phyloP scores from a whole-genome alignment of 805 yeast species.

The Candida rishiriensis region DNA sequence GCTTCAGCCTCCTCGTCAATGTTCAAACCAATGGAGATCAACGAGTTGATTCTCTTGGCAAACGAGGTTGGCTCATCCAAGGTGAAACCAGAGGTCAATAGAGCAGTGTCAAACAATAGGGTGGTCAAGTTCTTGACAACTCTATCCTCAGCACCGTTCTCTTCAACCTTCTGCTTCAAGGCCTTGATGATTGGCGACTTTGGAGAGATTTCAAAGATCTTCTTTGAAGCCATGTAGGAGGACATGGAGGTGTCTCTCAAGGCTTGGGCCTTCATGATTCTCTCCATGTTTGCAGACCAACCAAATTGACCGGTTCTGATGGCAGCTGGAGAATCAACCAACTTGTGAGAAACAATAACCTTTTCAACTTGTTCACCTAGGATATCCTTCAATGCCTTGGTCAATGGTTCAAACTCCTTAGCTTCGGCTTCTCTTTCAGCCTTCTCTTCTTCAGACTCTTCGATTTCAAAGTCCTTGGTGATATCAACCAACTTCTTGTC shows the following conservation, averaged over 20 bases:
- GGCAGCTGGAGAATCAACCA: constrained; percentile 99
- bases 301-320: constrained; percentile 99
- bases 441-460: constrained; percentile 99
- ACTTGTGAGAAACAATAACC: constrained; percentile 96
- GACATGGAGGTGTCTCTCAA: constrained; percentile 98
- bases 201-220: constrained; percentile 98
- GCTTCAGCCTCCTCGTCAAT: constrained; percentile 77
- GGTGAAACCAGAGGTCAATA: constrained; percentile 97
- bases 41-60: constrained; percentile 96
- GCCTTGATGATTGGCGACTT: constrained; percentile 92
- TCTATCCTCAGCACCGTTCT: constrained; percentile 97
- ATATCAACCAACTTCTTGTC: constrained; percentile 98
- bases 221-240: constrained; percentile 98
- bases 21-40: constrained; percentile 96
- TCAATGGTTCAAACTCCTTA: constrained; percentile 87
- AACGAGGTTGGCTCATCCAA: constrained; percentile 97
- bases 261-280: constrained; percentile 99
- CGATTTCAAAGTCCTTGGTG: constrained; percentile 98
- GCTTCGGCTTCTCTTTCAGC: constrained; percentile 86
- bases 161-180: constrained; percentile 93
- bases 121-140: constrained; percentile 97
- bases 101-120: constrained; percentile 94
- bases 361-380: constrained; percentile 99
- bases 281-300: constrained; percentile 99
- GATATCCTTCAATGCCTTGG: constrained; percentile 93